Evolutionary conservation across 1,284 basidiomycete genomes (phyloP).

Genomic region (Irpex rosettiformis): DNA sequence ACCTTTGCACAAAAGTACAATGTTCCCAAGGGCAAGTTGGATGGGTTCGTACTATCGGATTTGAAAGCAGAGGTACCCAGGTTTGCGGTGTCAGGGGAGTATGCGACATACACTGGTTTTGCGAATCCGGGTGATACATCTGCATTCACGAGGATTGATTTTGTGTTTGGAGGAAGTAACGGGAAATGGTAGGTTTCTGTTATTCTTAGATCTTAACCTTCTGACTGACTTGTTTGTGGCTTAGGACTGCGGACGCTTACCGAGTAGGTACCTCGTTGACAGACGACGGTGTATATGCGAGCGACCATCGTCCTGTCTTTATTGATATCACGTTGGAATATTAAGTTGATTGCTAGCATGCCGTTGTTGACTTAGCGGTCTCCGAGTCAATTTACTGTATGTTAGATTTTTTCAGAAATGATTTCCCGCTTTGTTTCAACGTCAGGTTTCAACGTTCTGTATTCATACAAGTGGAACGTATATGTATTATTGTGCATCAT

Average conservation of each 20-base stretch:
- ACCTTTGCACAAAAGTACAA: constrained; percentile 42
- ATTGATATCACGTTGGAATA: constrained; percentile 31
- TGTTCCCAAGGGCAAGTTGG: constrained; percentile 29
- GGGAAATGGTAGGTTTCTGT: constrained; percentile 42
- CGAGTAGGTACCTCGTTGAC: constrained; percentile 40
- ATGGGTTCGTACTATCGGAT: constrained; percentile 44
- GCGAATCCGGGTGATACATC: constrained; percentile 35
- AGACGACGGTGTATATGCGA: constrained; percentile 53
- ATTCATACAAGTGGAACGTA: too few relatives aligned
- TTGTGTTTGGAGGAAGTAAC: constrained; percentile 49
- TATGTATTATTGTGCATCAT: too few relatives aligned
- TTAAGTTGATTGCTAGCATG: neutral
- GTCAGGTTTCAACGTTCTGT: too few relatives aligned
- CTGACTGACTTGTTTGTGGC: neutral
- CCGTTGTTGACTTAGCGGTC: neutral
- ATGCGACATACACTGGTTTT: constrained; percentile 56
- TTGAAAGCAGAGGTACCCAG: constrained; percentile 40
- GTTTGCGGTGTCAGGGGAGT: constrained; percentile 42
- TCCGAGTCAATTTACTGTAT: neutral
- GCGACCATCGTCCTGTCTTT: constrained; percentile 56
- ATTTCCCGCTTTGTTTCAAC: too few relatives aligned
- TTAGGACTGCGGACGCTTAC: constrained; percentile 37
- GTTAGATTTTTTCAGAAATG: too few relatives aligned
- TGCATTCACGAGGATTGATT: constrained; percentile 46
- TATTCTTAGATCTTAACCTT: too few relatives aligned